Base-by-base conservation (phyloP, 176 grass and related monocot species). In the Calamus simplicifolius region DNA sequence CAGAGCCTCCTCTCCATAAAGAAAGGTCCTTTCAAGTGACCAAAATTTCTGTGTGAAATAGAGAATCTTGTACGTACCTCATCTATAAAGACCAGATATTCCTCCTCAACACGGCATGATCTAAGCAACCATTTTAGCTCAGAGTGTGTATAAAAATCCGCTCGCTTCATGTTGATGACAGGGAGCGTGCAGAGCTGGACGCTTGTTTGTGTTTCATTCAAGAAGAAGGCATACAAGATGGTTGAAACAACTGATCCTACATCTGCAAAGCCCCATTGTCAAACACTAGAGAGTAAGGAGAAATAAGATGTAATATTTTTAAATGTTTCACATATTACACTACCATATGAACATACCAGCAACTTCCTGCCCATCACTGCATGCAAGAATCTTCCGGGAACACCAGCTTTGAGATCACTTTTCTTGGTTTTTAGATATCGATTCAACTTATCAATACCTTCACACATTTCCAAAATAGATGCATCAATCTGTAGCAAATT, bases 81-180 rank as follows among this genome's bases (percentile, higher is more conserved):
- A 70, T 70, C 56, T 50, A 60, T 21, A 23, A 71, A 71, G 17
- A 71, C 56, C 18, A 71, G 6, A 25, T 27, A 29, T 18, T 35
- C 50, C 60, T 71, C 68, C 12, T 71, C 68, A 30, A 71, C 25
- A 59, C 25, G 56, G 6, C 68, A 71, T 23, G 68, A 50, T 4
- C 26, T 48, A 51, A 71, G 43, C 54, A 71, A 28, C 68, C 68
- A 71, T 60, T 60, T 71, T 48, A 71, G 56, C 43, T 71, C 68
- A 1, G 68, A 26, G 29, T 71, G 68, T 12, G 23, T 27, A 6
- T 4, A 16, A 30, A 71, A 71, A 28, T 71, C 56, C 3, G 21
- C 3, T 3, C 26, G 55, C 17, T 27, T 60, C 5, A n/a, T 51
- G 68, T 71, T 71, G 15, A 60, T 60, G 38, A 71, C 55, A 18